phyloP scores from a whole-genome alignment of 495 filamentous ascomycete species.

The Aspergillus avenaceus region DNA sequence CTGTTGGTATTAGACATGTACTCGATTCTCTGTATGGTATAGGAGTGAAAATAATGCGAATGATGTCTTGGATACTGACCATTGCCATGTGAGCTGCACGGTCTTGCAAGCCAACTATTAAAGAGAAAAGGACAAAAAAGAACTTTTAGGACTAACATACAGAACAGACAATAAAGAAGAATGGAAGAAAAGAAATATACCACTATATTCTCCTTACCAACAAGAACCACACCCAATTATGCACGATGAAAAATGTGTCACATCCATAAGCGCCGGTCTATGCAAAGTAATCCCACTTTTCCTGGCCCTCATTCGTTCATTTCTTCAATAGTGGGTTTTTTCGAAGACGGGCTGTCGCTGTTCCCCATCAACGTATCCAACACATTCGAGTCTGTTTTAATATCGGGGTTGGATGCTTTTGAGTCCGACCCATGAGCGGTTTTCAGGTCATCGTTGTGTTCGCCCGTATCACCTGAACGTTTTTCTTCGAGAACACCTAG shows the following conservation, averaged over 20 bases:
- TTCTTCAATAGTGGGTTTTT: slow-evolving; percentile 43
- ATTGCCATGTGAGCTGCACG: no score
- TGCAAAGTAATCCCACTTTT: slow-evolving; percentile 5
- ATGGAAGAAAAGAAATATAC: not conserved
- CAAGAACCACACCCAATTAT: not conserved
- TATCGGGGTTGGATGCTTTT: not conserved
- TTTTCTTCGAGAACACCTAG: slow-evolving; percentile 51
- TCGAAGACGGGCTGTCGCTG: slow-evolving; percentile 18
- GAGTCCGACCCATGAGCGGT: slow-evolving; percentile 3
- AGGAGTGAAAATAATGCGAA: slow-evolving; percentile 5
- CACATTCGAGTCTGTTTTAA: slow-evolving; percentile 26
- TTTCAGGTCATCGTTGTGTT: slow-evolving; percentile 15
- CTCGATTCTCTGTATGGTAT: slow-evolving; percentile 2
- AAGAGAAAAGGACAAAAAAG: not conserved
- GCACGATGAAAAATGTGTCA: not conserved
- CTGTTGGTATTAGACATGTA: slow-evolving; percentile 1
- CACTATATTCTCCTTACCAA: not conserved
- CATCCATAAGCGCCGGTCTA: slow-evolving; percentile 7
- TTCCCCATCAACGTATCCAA: slow-evolving; percentile 40
- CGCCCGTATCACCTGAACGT: slow-evolving; percentile 15
- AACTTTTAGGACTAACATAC: not conserved
- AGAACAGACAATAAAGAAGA: not conserved
- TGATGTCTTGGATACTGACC: slow-evolving; percentile 6
- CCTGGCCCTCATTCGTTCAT: slow-evolving; percentile 21
- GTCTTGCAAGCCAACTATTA: not conserved